A percentile compares a stretch with the other conserved stretches of the same genome.
These are phyloP conservation scores for Pseudevernia furfuracea DNA, from an alignment of 495 filamentous ascomycete genomes.

Conservation along the genomic window DNA sequence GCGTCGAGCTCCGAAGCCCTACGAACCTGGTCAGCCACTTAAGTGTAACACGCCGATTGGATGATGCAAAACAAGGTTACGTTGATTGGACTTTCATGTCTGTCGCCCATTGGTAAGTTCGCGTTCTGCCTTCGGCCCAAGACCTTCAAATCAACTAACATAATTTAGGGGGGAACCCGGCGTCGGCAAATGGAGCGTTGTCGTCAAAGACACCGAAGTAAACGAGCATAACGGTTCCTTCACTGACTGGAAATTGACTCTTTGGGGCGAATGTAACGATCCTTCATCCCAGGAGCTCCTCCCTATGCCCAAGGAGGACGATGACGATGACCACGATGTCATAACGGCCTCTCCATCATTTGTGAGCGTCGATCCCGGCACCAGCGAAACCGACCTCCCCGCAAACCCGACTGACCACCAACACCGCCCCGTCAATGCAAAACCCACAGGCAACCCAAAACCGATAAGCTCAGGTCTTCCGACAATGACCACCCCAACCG, in stretches of 20 bases:
- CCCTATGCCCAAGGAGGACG: conserved; percentile 76
- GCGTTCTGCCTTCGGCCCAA: conserved; percentile 14
- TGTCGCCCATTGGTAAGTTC: conserved; percentile 79
- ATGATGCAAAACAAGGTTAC: conserved; percentile 64
- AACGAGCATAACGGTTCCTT: conserved; percentile 74
- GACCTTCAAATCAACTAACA: neutral
- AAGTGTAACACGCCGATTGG: conserved; percentile 59
- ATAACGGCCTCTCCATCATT: conserved; percentile 47
- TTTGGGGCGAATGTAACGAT: conserved; percentile 87
- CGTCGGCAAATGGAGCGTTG: conserved; percentile 78
- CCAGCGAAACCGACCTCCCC: conserved; percentile 39
- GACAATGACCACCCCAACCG: conserved; percentile 28
- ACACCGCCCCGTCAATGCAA: conserved; percentile 65
- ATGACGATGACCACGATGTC: conserved; percentile 71
- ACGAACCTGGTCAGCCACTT: conserved; percentile 75
- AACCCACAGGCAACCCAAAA: conserved; percentile 38
- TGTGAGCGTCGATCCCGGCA: conserved; percentile 41
- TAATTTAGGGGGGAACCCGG: conserved; percentile 76
- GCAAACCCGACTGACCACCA: conserved; percentile 61
- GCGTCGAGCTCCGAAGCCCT: conserved; percentile 85
- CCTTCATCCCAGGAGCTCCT: conserved; percentile 58
- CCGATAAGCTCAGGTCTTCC: conserved; percentile 23
- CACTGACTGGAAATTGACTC: conserved; percentile 84
- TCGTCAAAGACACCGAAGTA: conserved; percentile 76
- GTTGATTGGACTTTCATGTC: conserved; percentile 98